Base-by-base conservation (phyloP, 371 early-diverging fungal species). In the Dentiscutata heterogama region DNA sequence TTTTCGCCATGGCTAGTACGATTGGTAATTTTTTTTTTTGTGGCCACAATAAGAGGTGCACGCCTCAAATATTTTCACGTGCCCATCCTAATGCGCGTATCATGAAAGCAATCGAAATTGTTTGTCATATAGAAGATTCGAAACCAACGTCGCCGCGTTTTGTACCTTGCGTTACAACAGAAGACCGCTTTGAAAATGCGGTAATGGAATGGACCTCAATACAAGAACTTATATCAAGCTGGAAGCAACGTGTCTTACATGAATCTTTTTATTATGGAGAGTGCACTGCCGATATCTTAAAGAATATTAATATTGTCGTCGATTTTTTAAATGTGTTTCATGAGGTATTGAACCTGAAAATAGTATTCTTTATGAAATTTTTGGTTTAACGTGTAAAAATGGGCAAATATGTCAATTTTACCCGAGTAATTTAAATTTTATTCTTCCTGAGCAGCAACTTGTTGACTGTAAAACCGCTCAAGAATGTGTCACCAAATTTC, bases 401-500 rank as follows among this genome's bases (percentile, higher is more conserved):
- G 11, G 14, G 4, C 29, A 29, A 25, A 25, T 29, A 27, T 64
- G 16, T 7, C 27, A 22, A 29, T 2, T 58, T 58, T 58, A 58
- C 20, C 8, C 13, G 8, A 46, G 42, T 46, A 46, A 46, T 46
- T 46, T 46, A 46, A 46, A 46, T 8, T 46, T 46, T 46, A 46
- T 46, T 46, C 5, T 11, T 14, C 25, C 67, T 6, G 39, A 46
- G 14, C 27, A 78, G 80, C 54, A 71, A 67, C 54, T 80, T 56
- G 7, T 51, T 54, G 27, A 3, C 11, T 80, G 80, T 39, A 35
- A 63, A 20, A 70, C 54, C 35, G 42, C 71, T 46, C 31, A 31
- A 27, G 56, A 80, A 20, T 80, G 80, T 46, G 22, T n/a, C 25
- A 54, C 25, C 22, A 51, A 25, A 65, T 80, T 70, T 39, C 71